Conservation (phyloP, 306 rosid genomes). For the Calophaca sinica region DNA sequence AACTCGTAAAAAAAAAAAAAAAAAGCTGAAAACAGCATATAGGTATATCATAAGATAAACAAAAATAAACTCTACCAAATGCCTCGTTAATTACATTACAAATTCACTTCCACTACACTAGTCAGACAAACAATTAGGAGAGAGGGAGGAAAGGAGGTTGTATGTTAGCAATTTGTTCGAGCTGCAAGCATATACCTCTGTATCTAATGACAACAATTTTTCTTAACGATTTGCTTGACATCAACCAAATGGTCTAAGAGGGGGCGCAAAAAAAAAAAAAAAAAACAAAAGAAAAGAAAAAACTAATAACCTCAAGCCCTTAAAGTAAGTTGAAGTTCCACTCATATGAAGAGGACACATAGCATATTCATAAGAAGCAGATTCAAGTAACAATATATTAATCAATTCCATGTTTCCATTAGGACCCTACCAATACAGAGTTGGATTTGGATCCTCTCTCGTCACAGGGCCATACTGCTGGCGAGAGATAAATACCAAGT, state of each 20-base stretch:
- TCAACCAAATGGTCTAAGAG: slow-evolving; percentile 11
- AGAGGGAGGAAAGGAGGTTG: background rate
- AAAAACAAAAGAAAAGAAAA: background rate
- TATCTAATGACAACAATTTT: background rate
- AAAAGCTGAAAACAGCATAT: too few relatives aligned
- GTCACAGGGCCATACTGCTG: background rate
- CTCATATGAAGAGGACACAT: too few relatives aligned
- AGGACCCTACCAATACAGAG: background rate
- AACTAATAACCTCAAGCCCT: background rate
- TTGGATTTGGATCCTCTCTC: background rate
- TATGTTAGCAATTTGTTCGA: background rate
- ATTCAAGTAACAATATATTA: background rate
- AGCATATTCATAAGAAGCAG: too few relatives aligned
- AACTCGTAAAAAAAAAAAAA: too few relatives aligned
- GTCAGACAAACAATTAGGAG: slow-evolving; percentile 1
- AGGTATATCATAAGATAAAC: too few relatives aligned
- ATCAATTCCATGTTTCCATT: slow-evolving; percentile 38
- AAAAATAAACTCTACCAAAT: too few relatives aligned
- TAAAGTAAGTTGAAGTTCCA: background rate
- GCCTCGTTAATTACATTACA: background rate
- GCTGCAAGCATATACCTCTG: slow-evolving; percentile 16
- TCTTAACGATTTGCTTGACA: background rate
- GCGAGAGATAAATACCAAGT: background rate
- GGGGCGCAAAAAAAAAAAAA: background rate
- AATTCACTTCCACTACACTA: background rate